Conservation (phyloP, 495 filamentous ascomycete genomes). For the Echria macrotheca region DNA sequence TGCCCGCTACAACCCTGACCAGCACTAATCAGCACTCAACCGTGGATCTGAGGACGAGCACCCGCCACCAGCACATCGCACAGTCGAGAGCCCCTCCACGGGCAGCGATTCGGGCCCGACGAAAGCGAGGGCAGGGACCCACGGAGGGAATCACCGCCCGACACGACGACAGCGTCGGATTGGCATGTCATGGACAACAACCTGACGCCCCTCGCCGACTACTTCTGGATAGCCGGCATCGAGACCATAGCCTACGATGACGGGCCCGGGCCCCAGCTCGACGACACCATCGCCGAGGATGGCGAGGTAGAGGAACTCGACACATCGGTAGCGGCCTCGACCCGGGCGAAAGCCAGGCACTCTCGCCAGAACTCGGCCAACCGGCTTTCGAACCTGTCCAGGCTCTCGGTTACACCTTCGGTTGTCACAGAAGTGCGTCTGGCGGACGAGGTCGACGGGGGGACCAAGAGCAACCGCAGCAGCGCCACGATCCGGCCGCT, state of each 20-base stretch:
- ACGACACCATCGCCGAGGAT: constrained; percentile 71
- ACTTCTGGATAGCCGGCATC: constrained; percentile 97
- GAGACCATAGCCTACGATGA: constrained; percentile 64
- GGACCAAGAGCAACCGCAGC: constrained; percentile 78
- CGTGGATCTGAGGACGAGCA: no score
- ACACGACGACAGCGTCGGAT: no score
- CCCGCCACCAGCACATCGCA: no score
- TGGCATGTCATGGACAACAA: constrained; percentile 54
- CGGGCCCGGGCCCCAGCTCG: constrained; percentile 9
- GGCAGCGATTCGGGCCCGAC: background rate
- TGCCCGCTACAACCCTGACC: no score
- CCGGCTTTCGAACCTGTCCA: constrained; percentile 59
- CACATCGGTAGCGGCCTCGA: constrained; percentile 33
- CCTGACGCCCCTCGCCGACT: constrained; percentile 85
- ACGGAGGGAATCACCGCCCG: constrained; percentile 4
- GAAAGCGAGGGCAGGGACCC: background rate
- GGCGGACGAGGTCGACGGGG: constrained; percentile 53
- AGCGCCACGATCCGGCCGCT: constrained; percentile 72
- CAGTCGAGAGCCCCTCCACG: no score
- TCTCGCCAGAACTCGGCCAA: constrained; percentile 62
- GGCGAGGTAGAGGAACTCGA: constrained; percentile 47
- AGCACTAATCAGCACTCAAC: no score
- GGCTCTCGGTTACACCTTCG: constrained; percentile 45
- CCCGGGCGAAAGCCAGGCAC: constrained; percentile 52
- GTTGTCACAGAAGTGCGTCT: constrained; percentile 45